Evolutionary conservation across 345 rosid genomes (phyloP), one percentile per base, ranked within the genome.

Genomic region (Excoecaria cochinchinensis): DNA sequence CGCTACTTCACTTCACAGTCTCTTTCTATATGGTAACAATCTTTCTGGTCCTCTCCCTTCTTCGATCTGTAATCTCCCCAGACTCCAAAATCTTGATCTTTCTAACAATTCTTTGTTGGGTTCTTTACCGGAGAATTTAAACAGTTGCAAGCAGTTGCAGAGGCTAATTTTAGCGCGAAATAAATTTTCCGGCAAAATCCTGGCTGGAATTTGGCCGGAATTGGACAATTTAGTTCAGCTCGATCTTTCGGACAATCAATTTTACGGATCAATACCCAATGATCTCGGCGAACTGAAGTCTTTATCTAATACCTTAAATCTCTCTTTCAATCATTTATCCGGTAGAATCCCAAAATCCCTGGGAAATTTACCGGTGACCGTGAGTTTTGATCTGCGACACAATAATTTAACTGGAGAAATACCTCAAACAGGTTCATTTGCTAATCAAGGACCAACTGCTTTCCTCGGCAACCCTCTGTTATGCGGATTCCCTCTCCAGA

Each of bases 361-460:
- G 0, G 98, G 97, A 25, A 87, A 89, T 73, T 77, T 96, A 21
- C 97, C 95, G 0, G 92, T 90, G 6, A 87, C 97, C 0, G 98
- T 96, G 72, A 91, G 95, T 76, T 89, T 93, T 63, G 98, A 96
- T 85, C 86, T 96, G 74, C 82, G 94, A 64, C 81, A 77, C 84
- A 96, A 96, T 69, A 85, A 96, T 77, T 81, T 96, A 12, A 87
- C 83, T 78, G 99, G 99, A 0, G 91, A 93, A 75, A 93, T 96
- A 25, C 99, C 99, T 40, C 94, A 91, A 82, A 84, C 92, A 0
- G 98, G 98, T 16, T 92, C 99, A 3, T 96, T 96, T 84, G 82
- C 90, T 0, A 93, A 90, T 84, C 99, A 93, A 64, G 99, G 99
- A 64, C 99, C 99, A 48, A 93, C 97, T 14, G 99, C 98, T 22